Percentiles rank a stretch among this genome's conserved stretches.
phyloP scores from a whole-genome alignment of 2,329 filamentous ascomycete genomes.

The Colletotrichum chlorophyti region DNA sequence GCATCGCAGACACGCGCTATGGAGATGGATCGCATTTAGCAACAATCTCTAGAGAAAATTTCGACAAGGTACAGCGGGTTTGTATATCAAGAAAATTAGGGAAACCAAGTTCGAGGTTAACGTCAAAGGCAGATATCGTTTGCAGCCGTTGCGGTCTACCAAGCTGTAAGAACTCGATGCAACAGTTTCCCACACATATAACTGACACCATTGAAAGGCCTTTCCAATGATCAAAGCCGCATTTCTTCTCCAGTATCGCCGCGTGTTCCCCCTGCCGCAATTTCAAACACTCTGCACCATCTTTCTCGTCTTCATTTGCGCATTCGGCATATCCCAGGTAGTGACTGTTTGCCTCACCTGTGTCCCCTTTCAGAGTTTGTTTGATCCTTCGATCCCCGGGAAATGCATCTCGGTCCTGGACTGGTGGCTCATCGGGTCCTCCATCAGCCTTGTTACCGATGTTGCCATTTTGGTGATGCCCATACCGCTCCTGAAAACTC shows the following conservation, averaged over 20 bases:
- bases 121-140: background rate
- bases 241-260: slow-evolving; percentile 45
- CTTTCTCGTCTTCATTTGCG: slow-evolving; percentile 34
- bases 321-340: slow-evolving; percentile 37
- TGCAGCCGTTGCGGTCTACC: background rate
- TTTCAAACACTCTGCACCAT: slow-evolving; percentile 33
- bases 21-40: slow-evolving; percentile 8
- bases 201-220: slow-evolving; percentile 1
- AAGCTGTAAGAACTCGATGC: background rate
- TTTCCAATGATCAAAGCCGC: slow-evolving; percentile 38
- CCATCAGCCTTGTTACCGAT: slow-evolving; percentile 36
- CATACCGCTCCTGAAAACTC: slow-evolving; percentile 31
- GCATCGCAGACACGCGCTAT: slow-evolving; percentile 1
- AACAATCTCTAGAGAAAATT: background rate
- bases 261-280: slow-evolving; percentile 38
- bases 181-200: background rate
- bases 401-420: slow-evolving; percentile 35
- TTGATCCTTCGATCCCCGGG: slow-evolving; percentile 30
- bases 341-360: slow-evolving; percentile 36
- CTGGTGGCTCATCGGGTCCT: slow-evolving; percentile 37
- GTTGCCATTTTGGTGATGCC: slow-evolving; percentile 34
- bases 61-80: slow-evolving; percentile 11
- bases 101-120: background rate
- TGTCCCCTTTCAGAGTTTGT: slow-evolving; percentile 35
- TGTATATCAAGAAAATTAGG: no score